A percentile compares a stretch with the other conserved stretches of the same genome.
These are phyloP conservation scores for Coemansia sp. DNA, from an alignment of 192 early-diverging fungal genomes.

Conservation along the genomic window DNA sequence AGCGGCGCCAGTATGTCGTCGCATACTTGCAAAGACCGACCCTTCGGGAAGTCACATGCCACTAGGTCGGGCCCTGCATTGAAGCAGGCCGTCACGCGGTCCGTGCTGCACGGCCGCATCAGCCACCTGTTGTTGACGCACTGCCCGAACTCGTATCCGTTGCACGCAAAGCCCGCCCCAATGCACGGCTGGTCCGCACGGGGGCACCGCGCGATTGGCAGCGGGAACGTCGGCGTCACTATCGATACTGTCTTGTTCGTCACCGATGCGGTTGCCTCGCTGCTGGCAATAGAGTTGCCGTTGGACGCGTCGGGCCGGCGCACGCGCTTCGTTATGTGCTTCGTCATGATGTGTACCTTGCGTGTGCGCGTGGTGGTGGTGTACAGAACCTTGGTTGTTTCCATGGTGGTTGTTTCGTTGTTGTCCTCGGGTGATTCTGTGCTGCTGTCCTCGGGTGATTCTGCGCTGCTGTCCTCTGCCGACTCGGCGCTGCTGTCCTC, in stretches of 20 bases:
- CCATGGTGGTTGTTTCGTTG: slow-evolving; percentile 41
- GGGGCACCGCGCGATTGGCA: slow-evolving; percentile 41
- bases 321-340: slow-evolving; percentile 28
- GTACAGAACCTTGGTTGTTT: slow-evolving; percentile 43
- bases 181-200: slow-evolving; percentile 46
- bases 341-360: slow-evolving; percentile 33
- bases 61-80: slow-evolving; percentile 41
- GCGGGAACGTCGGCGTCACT: slow-evolving; percentile 48
- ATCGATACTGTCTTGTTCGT: slow-evolving; percentile 40
- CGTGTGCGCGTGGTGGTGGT: slow-evolving; percentile 32
- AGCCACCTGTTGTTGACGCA: slow-evolving; percentile 54
- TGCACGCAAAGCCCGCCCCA: slow-evolving; percentile 47
- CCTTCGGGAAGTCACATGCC: slow-evolving; percentile 52
- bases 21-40: slow-evolving; percentile 47
- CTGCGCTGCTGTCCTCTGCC: slow-evolving; percentile 19
- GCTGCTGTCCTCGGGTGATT: slow-evolving; percentile 15
- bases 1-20: no score
- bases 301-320: neutral
- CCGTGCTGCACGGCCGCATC: slow-evolving; percentile 51
- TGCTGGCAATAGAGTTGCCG: neutral
- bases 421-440: slow-evolving; percentile 5
- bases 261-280: slow-evolving; percentile 7
- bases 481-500: neutral
- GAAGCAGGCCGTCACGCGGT: slow-evolving; percentile 47
- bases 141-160: slow-evolving; percentile 52